These are phyloP conservation scores for Yueomyces sinensis DNA, from an alignment of 805 yeast species.

Conservation along the genomic window DNA sequence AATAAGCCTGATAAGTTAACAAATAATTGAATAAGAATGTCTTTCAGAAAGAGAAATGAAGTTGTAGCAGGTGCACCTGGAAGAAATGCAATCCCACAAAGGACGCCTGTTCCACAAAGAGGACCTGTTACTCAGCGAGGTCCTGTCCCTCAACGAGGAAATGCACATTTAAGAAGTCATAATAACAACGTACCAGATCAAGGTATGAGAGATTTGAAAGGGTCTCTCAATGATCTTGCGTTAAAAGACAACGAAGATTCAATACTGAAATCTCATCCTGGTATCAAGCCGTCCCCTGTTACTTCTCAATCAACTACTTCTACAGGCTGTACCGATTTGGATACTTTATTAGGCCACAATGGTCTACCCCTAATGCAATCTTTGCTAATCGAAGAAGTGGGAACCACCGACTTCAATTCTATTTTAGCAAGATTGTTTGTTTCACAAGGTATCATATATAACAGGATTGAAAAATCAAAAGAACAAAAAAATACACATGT, in stretches of 20 bases:
- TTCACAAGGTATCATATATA: conserved; percentile 64
- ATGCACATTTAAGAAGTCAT: too few relatives aligned
- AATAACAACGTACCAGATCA: too few relatives aligned
- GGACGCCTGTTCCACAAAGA: too few relatives aligned
- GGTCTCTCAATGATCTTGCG: too few relatives aligned
- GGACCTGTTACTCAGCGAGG: too few relatives aligned
- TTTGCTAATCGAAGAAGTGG: conserved; percentile 65
- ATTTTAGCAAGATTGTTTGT: conserved; percentile 57
- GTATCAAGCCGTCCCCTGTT: conserved; percentile 57
- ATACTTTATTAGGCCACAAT: conserved; percentile 59
- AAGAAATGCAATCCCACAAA: background rate
- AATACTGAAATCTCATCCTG: conserved; percentile 29
- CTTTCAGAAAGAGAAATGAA: conserved; percentile 48
- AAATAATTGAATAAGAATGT: too few relatives aligned
- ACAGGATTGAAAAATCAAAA: conserved; percentile 30
- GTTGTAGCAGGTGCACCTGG: conserved; percentile 11
- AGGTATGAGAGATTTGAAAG: too few relatives aligned
- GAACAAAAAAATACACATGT: conserved; percentile 35
- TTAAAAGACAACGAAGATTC: too few relatives aligned
- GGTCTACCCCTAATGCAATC: conserved; percentile 76
- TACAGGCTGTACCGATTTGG: conserved; percentile 69
- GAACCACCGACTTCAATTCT: conserved; percentile 78
- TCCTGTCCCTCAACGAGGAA: too few relatives aligned
- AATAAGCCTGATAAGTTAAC: too few relatives aligned
- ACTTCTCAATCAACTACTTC: conserved; percentile 69